Evolutionary conservation across 176 grass and related monocot species (phyloP).

Genomic region (Raddia distichophylla): DNA sequence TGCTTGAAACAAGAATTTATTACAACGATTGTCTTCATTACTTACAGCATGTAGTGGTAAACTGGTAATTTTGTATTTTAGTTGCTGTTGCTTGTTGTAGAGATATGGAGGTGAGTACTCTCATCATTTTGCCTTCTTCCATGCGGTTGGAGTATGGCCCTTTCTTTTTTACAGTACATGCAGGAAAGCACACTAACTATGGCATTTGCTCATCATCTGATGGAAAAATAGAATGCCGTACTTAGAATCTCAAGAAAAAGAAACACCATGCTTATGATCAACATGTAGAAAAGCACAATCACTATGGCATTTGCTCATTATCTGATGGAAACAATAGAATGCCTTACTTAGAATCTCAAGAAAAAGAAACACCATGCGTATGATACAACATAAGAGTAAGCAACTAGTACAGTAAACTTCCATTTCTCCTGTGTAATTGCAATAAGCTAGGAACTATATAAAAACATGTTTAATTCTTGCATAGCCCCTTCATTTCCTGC

Average conservation of each 20-base stretch:
- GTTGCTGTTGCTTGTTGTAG: constrained; percentile 15
- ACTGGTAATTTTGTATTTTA: constrained; percentile 30
- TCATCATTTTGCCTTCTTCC: constrained; percentile 23
- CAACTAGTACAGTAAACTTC: not conserved
- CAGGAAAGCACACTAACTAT: not conserved
- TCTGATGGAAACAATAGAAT: constrained; percentile 17
- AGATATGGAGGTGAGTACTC: constrained; percentile 18
- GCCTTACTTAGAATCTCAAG: not conserved
- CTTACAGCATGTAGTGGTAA: constrained; percentile 22
- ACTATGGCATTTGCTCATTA: constrained; percentile 10
- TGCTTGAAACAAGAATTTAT: constrained; percentile 37
- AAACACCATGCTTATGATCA: not conserved
- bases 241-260: constrained; percentile 12
- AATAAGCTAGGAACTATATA: constrained; percentile 10
- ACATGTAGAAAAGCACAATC: not conserved
- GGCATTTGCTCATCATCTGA: constrained; percentile 4
- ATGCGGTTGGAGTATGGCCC: not conserved
- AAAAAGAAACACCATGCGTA: not conserved
- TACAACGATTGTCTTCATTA: constrained; percentile 38
- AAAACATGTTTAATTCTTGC: constrained; percentile 4
- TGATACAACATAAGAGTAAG: not conserved
- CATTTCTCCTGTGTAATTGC: constrained; percentile 19
- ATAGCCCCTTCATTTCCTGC: constrained; percentile 13
- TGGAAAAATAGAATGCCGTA: constrained; percentile 6
- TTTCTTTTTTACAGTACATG: constrained; percentile 41